A percentile compares a stretch with the other conserved stretches of the same genome.
These are phyloP conservation scores for Didymella segeticola DNA, from an alignment of 2,329 filamentous ascomycete genomes.

Conservation along the genomic window DNA sequence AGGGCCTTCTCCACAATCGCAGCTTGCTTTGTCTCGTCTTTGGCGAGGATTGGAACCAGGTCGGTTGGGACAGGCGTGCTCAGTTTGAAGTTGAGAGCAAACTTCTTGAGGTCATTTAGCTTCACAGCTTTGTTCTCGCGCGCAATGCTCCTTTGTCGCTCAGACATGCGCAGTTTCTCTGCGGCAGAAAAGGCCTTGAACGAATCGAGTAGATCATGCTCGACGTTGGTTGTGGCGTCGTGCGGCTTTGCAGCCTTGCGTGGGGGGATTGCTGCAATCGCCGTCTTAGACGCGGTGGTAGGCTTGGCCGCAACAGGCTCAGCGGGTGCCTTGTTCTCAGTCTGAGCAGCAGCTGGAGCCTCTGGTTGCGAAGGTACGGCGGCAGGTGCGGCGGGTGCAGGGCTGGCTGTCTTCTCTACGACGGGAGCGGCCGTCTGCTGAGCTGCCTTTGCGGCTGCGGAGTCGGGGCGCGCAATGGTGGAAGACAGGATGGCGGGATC, in stretches of 20 bases:
- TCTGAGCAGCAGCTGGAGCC: slow-evolving; percentile 20
- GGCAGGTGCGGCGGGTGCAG: slow-evolving; percentile 9
- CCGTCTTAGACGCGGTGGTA: slow-evolving; percentile 38
- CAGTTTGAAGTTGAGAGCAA: slow-evolving; percentile 92
- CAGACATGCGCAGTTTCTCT: slow-evolving; percentile 67
- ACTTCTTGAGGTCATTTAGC: slow-evolving; percentile 92
- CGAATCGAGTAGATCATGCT: slow-evolving; percentile 66
- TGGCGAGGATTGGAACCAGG: slow-evolving; percentile 92
- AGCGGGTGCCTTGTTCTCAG: slow-evolving; percentile 26
- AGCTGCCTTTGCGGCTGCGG: slow-evolving; percentile 33
- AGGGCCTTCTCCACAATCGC: slow-evolving; percentile 90
- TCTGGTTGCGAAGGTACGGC: slow-evolving; percentile 19
- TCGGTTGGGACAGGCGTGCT: slow-evolving; percentile 91
- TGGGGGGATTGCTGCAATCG: slow-evolving; percentile 32
- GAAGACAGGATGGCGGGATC: slow-evolving; percentile 92
- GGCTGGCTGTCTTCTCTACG: slow-evolving; percentile 25
- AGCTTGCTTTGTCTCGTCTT: slow-evolving; percentile 93
- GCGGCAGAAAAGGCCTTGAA: slow-evolving; percentile 69
- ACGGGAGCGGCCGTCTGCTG: slow-evolving; percentile 33
- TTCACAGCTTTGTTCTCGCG: slow-evolving; percentile 86
- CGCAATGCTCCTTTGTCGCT: slow-evolving; percentile 61
- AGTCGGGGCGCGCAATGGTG: slow-evolving; percentile 66
- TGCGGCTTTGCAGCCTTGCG: slow-evolving; percentile 52
- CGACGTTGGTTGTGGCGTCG: slow-evolving; percentile 66
- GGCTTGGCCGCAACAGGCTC: slow-evolving; percentile 39